These are phyloP conservation scores for Psilocybe subaeruginosa DNA, from an alignment of 768 basidiomycete species.

Conservation along the genomic window DNA sequence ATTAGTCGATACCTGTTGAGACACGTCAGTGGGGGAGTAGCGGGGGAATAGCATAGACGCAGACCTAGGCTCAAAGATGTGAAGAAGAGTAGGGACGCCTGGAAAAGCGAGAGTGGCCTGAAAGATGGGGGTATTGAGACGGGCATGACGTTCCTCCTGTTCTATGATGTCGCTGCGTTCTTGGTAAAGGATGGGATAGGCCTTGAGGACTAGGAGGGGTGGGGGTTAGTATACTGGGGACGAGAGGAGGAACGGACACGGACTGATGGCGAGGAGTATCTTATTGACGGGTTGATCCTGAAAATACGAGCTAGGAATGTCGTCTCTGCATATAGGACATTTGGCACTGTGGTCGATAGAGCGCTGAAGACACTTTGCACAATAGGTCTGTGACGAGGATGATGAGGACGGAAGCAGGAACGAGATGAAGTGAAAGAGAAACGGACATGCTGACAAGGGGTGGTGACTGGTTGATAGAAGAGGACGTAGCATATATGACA, in stretches of 20 bases:
- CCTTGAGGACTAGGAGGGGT: constrained; percentile 57
- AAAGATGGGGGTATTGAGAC: constrained; percentile 90
- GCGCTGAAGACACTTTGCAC: constrained; percentile 85
- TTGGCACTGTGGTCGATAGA: constrained; percentile 82
- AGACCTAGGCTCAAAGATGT: constrained; percentile 88
- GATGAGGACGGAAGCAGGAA: constrained; percentile 15
- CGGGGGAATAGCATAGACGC: constrained; percentile 2
- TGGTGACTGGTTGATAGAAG: constrained; percentile 85
- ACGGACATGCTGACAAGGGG: constrained; percentile 93
- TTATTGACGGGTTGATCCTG: constrained; percentile 82
- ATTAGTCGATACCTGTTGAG: constrained; percentile 80
- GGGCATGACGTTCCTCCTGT: constrained; percentile 75
- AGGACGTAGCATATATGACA: constrained; percentile 93
- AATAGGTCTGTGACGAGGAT: constrained; percentile 72
- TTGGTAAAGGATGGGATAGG: constrained; percentile 68
- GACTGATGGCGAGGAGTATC: constrained; percentile 70
- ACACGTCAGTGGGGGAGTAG: neutral
- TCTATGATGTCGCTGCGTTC: constrained; percentile 65
- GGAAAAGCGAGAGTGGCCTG: constrained; percentile 91
- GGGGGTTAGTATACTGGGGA: neutral
- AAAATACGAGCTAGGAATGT: constrained; percentile 78
- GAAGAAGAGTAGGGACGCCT: constrained; percentile 84
- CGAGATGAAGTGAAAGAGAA: constrained; percentile 8
- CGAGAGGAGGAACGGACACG: constrained; percentile 23
- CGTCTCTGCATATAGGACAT: constrained; percentile 87